Base-by-base conservation (phyloP, 768 basidiomycete species). In the Rhizopogon vesiculosus region DNA sequence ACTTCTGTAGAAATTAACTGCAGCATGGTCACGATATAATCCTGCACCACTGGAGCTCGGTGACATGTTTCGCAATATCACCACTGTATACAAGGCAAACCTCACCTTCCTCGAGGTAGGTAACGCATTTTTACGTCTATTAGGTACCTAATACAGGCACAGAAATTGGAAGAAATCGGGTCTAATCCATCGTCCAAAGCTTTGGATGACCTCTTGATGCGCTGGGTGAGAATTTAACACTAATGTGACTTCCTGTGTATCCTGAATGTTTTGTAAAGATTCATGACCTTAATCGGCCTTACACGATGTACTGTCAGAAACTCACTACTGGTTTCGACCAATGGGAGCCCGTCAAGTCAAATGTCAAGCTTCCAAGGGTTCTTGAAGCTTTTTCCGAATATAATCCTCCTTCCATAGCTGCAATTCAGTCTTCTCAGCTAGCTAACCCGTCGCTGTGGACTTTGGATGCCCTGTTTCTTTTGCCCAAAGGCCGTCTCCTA, bases 151-250 rank as follows among this genome's bases (percentile, higher is more conserved):
- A 66, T 51, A 59, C 42, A 52, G 56, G 57, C 54, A 31, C 70
- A 97, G 95, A 91, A 90, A 84, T 76, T 98, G 54, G 93, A 90
- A 71, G 94, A 96, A 57, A 93, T 98, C 59, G 94, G 93, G n/a
- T 83, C 89, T 16, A 91, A 87, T 71, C 95, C 96, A 1, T 86
- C 90, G 12, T 93, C 95, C 5, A 97, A 94, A 66, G 92, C 89
- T 12, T 78, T 99, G 31, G 95, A 97, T 40, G 96, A 98, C 70
- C 76, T 99, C 42, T 78, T 99, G 52, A 97, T 98, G 89, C 86
- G 89, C 74, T 98, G 96, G 97, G 96, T 96, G 61, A 58, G 90
- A 74, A 45, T 44, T 48, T 53, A 25, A 41, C 52, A 45, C 25
- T 57, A 29, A 42, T 40, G 42, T 42, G 54, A 41, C 49, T 46